Evolutionary conservation across 164 flowering plant genomes (phyloP).

Genomic region (Liriodendron chinense): DNA sequence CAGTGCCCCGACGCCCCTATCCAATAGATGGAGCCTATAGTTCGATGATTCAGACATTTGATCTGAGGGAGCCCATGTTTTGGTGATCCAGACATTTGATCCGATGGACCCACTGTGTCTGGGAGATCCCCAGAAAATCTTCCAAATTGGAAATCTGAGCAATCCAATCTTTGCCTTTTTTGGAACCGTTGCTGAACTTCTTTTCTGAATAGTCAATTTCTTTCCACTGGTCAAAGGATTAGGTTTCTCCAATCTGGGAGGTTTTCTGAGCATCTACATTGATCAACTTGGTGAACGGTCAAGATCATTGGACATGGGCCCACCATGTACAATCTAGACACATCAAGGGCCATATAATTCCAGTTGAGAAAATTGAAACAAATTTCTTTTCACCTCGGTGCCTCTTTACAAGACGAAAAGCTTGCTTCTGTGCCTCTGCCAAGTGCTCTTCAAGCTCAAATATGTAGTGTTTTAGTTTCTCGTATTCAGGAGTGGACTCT

Average conservation of each 20-base stretch:
- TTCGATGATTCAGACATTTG: not conserved
- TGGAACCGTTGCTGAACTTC: not conserved
- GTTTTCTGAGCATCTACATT: not conserved
- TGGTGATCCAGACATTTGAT: not conserved
- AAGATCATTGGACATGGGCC: not conserved
- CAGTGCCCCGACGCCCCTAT: not conserved
- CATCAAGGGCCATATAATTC: not conserved
- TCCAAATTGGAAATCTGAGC: not conserved
- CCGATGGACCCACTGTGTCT: not conserved
- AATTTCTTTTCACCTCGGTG: conserved; percentile 68
- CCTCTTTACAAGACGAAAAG: conserved; percentile 93
- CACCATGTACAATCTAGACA: not conserved
- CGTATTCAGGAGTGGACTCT: conserved; percentile 91
- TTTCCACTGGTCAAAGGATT: not conserved
- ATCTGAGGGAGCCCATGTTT: not conserved
- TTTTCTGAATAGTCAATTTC: no score
- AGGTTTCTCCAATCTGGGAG: not conserved
- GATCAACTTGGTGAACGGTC: no score
- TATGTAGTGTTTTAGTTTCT: conserved; percentile 78
- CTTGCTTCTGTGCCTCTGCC: conserved; percentile 97
- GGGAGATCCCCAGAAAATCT: not conserved
- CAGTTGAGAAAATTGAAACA: not conserved
- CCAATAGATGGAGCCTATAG: not conserved
- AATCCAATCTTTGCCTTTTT: not conserved
- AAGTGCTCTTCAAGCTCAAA: conserved; percentile 95